Evolutionary conservation across 352 stramenopile species (phyloP).

Genomic region (Globisporangium orthogonon): DNA sequence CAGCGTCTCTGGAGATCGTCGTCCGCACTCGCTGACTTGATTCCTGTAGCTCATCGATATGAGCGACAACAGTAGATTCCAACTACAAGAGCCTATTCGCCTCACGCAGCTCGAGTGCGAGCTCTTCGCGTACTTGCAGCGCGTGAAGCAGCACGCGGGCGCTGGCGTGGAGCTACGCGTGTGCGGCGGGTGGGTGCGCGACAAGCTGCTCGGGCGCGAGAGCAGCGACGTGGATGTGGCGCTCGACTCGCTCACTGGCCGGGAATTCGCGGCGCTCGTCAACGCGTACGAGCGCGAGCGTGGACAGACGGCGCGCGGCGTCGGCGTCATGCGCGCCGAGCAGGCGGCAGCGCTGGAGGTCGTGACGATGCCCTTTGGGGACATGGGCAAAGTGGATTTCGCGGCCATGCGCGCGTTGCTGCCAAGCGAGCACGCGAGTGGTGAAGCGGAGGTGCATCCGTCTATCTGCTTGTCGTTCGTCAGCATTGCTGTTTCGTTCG

Average conservation of each 20-base stretch:
- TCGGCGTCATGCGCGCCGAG: slow-evolving; percentile 82
- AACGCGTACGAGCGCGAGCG: slow-evolving; percentile 57
- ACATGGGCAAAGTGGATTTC: slow-evolving; percentile 95
- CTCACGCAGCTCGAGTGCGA: slow-evolving; percentile 44
- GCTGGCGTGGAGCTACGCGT: slow-evolving; percentile 85
- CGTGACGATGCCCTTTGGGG: slow-evolving; percentile 92
- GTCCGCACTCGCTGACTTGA: too few species aligned
- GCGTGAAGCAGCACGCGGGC: slow-evolving; percentile 44
- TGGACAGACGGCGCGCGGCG: slow-evolving; percentile 34
- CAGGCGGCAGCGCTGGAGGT: slow-evolving; percentile 99
- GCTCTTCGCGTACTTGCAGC: slow-evolving; percentile 58
- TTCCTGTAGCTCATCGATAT: not conserved
- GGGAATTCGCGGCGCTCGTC: slow-evolving; percentile 88
- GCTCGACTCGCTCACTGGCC: slow-evolving; percentile 93
- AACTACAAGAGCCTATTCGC: slow-evolving; percentile 9
- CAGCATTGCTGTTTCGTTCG: too few species aligned
- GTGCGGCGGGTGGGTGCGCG: slow-evolving; percentile 98
- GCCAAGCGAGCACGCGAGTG: not conserved
- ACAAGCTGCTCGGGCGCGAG: slow-evolving; percentile 91
- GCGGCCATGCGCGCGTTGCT: slow-evolving; percentile 90
- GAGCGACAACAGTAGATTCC: not conserved
- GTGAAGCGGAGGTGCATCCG: not conserved
- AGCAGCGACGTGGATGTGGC: slow-evolving; percentile 97
- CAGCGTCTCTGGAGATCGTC: too few species aligned
- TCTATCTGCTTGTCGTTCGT: not conserved